Percentiles rank a stretch among this genome's conserved stretches.
Evolutionary conservation across 805 yeast genomes (phyloP).

Genomic region (Starmerella floris): DNA sequence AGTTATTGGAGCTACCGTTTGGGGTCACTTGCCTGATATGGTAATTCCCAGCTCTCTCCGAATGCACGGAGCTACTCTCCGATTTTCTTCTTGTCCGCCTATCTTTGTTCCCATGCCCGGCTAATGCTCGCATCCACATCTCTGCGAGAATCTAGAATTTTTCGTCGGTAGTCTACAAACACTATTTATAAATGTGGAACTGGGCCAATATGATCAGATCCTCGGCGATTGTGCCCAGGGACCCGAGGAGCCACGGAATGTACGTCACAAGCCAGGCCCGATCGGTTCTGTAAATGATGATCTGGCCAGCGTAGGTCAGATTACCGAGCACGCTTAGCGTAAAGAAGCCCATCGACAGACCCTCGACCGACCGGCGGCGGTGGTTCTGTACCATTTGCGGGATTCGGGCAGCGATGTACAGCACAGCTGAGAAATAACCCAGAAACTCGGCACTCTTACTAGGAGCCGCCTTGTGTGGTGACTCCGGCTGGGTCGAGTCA

Average conservation of each 20-base stretch:
- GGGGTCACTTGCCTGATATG: too few species aligned
- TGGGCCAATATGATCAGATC: conserved; percentile 54
- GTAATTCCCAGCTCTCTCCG: too few species aligned
- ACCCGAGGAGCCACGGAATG: conserved; percentile 66
- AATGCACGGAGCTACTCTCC: too few species aligned
- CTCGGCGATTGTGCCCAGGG: conserved; percentile 63
- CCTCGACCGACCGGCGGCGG: conserved; percentile 63
- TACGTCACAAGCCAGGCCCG: conserved; percentile 45
- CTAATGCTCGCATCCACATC: too few species aligned
- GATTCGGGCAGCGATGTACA: conserved; percentile 59
- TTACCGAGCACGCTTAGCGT: conserved; percentile 63
- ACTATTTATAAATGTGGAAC: conserved; percentile 44
- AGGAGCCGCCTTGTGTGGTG: conserved; percentile 6
- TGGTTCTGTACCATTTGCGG: conserved; percentile 83
- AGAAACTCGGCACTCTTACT: conserved; percentile 54
- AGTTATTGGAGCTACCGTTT: too few species aligned
- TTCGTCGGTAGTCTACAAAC: too few species aligned
- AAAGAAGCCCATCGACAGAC: conserved; percentile 72
- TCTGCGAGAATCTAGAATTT: too few species aligned
- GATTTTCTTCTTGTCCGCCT: too few species aligned
- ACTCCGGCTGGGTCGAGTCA: conserved; percentile 21
- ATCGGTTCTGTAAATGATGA: conserved; percentile 52
- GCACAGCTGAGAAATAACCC: conserved; percentile 55
- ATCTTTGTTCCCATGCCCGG: too few species aligned
- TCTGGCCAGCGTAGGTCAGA: conserved; percentile 61